A percentile compares a stretch with the other conserved stretches of the same genome.
These are phyloP conservation scores for Juglanconis juglandina DNA, from an alignment of 2,329 filamentous ascomycete genomes.

Conservation along the genomic window DNA sequence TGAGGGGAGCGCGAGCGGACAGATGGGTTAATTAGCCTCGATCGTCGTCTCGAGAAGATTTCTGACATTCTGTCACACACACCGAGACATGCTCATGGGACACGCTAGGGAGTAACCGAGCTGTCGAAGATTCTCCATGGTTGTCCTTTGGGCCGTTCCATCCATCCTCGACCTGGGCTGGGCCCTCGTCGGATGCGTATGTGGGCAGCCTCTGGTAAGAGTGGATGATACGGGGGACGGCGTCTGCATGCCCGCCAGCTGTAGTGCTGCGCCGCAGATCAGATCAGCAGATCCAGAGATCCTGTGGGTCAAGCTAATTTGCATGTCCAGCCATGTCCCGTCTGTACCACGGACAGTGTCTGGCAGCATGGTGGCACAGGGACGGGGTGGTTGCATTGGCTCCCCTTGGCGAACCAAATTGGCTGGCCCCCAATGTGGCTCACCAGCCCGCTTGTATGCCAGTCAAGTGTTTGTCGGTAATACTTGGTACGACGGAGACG, in stretches of 20 bases:
- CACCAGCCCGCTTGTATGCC: neutral
- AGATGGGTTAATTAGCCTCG: neutral
- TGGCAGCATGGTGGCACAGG: constrained; percentile 12
- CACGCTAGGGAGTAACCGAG: constrained; percentile 1
- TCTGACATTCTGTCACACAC: constrained; percentile 9
- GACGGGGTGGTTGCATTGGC: constrained; percentile 8
- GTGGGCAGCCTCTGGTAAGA: too few relatives aligned
- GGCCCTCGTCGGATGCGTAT: too few relatives aligned
- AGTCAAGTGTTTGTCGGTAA: constrained; percentile 11
- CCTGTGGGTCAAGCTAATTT: constrained; percentile 5
- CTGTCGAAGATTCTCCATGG: neutral
- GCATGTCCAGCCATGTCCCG: constrained; percentile 13
- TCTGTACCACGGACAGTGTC: constrained; percentile 9
- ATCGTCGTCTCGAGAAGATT: neutral
- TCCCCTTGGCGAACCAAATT: constrained; percentile 5
- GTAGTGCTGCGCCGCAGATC: constrained; percentile 5
- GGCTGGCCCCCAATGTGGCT: neutral
- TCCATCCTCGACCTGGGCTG: neutral
- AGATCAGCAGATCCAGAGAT: constrained; percentile 2
- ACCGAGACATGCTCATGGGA: constrained; percentile 2
- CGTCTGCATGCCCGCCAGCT: constrained; percentile 10
- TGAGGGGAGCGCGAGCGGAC: neutral
- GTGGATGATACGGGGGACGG: neutral
- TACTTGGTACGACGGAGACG: constrained; percentile 5
- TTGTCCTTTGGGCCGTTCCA: too few relatives aligned